These are phyloP conservation scores for Magnaporthiopsis incrustans DNA, from an alignment of 2,329 filamentous ascomycete species.

Conservation along the genomic window DNA sequence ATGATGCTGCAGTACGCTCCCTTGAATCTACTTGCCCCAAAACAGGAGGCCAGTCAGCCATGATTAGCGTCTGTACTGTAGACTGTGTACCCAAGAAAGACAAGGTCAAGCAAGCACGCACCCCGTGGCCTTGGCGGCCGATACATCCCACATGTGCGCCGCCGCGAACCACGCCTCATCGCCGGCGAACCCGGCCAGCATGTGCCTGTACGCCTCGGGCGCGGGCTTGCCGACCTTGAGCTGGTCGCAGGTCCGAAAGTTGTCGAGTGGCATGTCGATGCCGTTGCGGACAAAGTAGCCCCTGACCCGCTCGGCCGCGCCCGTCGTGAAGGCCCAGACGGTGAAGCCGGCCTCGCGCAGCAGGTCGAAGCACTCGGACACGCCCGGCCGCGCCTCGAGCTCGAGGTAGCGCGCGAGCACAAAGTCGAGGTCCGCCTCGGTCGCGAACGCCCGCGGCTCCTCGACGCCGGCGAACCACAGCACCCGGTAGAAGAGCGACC, in stretches of 20 bases:
- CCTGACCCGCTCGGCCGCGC: conserved; percentile 34
- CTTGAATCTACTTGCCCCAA: conserved; percentile 24
- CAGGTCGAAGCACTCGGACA: conserved; percentile 28
- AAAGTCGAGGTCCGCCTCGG: conserved; percentile 28
- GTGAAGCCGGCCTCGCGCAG: conserved; percentile 37
- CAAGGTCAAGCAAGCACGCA: conserved; percentile 10
- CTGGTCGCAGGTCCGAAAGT: conserved; percentile 39
- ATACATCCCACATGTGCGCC: conserved; percentile 50
- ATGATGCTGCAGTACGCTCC: conserved; percentile 43
- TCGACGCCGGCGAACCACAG: conserved; percentile 30
- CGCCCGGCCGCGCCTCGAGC: conserved; percentile 25
- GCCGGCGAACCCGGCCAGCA: conserved; percentile 25
- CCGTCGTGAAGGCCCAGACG: conserved; percentile 43
- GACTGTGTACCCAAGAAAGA: neutral
- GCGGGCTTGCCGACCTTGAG: conserved; percentile 39
- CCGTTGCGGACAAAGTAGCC: conserved; percentile 40
- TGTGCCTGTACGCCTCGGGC: conserved; percentile 32
- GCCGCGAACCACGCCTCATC: conserved; percentile 40
- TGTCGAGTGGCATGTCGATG: conserved; percentile 37
- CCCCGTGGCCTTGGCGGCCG: conserved; percentile 38
- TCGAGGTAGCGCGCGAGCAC: conserved; percentile 26
- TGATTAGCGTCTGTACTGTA: neutral
- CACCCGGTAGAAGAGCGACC: conserved; percentile 34
- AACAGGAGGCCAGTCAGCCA: no score
- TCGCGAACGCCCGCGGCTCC: conserved; percentile 29